phyloP scores from a whole-genome alignment of 768 basidiomycete species.

The Thelephora ganbajun region DNA sequence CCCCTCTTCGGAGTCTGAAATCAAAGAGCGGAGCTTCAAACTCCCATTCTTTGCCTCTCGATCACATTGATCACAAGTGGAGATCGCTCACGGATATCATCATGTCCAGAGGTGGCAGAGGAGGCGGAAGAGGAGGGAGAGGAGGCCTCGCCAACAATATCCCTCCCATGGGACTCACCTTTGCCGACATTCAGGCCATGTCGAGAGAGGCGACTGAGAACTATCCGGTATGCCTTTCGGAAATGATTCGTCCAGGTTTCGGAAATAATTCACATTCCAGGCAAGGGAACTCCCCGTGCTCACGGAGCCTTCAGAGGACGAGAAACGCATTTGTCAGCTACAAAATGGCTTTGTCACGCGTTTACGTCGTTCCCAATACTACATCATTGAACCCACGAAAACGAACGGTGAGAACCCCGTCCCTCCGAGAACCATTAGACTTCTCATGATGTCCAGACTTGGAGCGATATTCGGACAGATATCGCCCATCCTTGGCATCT shows the following conservation, averaged over 20 bases:
- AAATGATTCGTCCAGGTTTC: background rate
- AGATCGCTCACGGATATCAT: constrained; percentile 11
- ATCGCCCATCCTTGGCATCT: constrained; percentile 43
- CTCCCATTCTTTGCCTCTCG: background rate
- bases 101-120: constrained; percentile 46
- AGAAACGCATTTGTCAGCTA: constrained; percentile 48
- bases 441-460: constrained; percentile 32
- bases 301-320: constrained; percentile 49
- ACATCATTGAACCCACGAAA: constrained; percentile 57
- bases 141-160: constrained; percentile 24
- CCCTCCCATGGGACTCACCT: constrained; percentile 70
- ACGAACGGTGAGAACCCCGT: constrained; percentile 31
- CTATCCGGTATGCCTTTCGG: constrained; percentile 52
- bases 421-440: background rate
- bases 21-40: constrained; percentile 1
- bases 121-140: constrained; percentile 43
- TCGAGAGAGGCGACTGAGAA: constrained; percentile 64
- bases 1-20: constrained; percentile 29
- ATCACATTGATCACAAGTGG: background rate
- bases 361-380: constrained; percentile 59
- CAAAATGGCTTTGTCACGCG: constrained; percentile 56
- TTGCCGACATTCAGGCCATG: constrained; percentile 64
- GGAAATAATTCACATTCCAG: constrained; percentile 22
- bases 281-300: constrained; percentile 55
- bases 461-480: constrained; percentile 76